Conservation (phyloP, 2,329 filamentous ascomycete genomes). For the Mycogone perniciosa region DNA sequence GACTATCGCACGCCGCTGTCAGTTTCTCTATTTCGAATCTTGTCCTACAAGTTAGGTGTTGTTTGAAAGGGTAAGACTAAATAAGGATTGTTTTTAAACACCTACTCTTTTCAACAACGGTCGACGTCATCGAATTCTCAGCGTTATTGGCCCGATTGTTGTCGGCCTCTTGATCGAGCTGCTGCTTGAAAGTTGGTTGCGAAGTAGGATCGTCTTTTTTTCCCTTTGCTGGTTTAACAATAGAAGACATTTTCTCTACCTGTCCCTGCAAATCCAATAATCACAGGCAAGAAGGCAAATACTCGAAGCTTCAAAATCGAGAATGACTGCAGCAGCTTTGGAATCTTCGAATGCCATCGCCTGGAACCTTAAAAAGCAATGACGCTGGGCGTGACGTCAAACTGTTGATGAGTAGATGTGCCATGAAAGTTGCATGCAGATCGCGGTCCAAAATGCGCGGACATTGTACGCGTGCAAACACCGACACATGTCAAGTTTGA, state of each 20-base stretch:
- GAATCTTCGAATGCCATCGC: constrained; percentile 1
- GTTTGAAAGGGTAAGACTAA: neutral
- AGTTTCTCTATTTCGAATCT: neutral
- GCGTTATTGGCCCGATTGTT: neutral
- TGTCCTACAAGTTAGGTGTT: neutral
- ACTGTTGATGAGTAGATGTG: neutral
- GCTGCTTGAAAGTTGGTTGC: constrained; percentile 35
- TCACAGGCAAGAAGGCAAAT: neutral
- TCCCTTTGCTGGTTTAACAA: neutral
- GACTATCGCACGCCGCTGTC: constrained; percentile 22
- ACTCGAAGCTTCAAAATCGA: neutral
- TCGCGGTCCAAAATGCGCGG: neutral
- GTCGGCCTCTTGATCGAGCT: constrained; percentile 37
- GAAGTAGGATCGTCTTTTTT: neutral
- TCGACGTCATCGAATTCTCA: neutral
- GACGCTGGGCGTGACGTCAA: constrained; percentile 1
- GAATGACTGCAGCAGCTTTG: neutral
- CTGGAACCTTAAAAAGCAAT: constrained; percentile 1
- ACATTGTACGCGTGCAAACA: too few relatives aligned
- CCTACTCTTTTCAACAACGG: constrained; percentile 3
- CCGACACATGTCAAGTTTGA: too few relatives aligned
- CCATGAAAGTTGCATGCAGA: neutral
- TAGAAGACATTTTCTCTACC: constrained; percentile 12
- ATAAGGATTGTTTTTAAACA: neutral
- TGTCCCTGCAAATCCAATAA: constrained; percentile 4